Evolutionary conservation across 2,329 filamentous ascomycete genomes (phyloP), one percentile per base, ranked within the genome.

Genomic region (Podosphaera fusca): DNA sequence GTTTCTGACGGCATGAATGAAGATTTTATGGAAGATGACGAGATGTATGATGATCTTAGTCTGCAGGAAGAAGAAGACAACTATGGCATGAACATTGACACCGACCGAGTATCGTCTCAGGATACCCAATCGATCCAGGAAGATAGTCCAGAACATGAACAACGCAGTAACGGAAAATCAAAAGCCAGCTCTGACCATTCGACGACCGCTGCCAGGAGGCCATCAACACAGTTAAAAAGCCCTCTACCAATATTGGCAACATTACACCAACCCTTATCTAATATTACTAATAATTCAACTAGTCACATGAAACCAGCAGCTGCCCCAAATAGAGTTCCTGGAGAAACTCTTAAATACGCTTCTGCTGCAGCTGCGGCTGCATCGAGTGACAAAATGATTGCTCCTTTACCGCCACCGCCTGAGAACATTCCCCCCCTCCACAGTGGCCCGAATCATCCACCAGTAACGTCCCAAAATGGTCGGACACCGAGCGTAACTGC

Each of bases 321-420:
- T 21, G 72, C 89, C 64, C 92, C 92, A 1, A 81, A 85, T 59
- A 80, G 90, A 68, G 82, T 86, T 5, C 85, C 87, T 3, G 88
- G 88, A 53, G 90, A 96, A 69, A 87, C 85, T 1, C 75, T 98
- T 62, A 96, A 96, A 71, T 98, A 98, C 68, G 92, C 92, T 50
- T 96, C 92, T 42, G 92, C 92, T 0, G 92, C 92, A 0, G 92
- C 92, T 0, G 92, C 92, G 0, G 92, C 90, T 0, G 90, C 92
- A 0, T 87, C 89, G 51, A 90, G 87, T 72, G 90, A 84, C 67
- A 84, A 96, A 38, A 89, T 96, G 35, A 92, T 92, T 33, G 95
- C 98, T 66, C 83, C 90, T 58, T 92, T 92, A 46, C 75, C 96
- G 66, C 92, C 92, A 57, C 90, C 92, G 60, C 92, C 57, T 64